Evolutionary conservation across 129 eudicot genomes (phyloP), one percentile per base, ranked within the genome.

Genomic region (Centrapalus pauciflorus): DNA sequence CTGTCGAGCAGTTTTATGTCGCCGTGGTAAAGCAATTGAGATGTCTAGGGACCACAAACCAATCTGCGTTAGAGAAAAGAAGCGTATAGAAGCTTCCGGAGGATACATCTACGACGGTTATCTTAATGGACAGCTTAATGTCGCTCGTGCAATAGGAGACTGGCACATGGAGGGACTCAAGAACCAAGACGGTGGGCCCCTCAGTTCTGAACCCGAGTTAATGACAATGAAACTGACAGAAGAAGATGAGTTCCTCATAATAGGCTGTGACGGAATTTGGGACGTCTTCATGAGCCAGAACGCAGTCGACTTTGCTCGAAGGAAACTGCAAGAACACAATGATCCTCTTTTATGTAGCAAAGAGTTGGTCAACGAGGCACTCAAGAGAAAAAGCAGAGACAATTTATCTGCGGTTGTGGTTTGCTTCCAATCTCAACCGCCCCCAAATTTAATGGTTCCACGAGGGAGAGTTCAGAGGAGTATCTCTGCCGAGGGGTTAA

Each of bases 21-120:
- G 95, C 16, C 81, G 84, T 51, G 98, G 98, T 23, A 93, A 93
- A 86, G 98, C 98, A 35, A 59, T 93, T 12, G 96, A 88, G 80
- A 88, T 93, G 96, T 93, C 98, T 6, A 73, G 85, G 78, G 98
- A 93, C 61, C 98, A 93, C 73, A 93, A 93, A 79, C 98, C 98
- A 0, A 70, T 64, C 54, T 88, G 96, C 76, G 60, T 79, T 10
- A 55, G 49, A 40, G 98, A 93, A 66, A 76, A 55, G 66, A 76
- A 49, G 78, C 98, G 96, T 6, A 93, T 93, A 17, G 98, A 85
- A 82, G 96, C 91, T 56, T 85, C 84, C 1, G 98, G 98, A 72
- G 98, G 98, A 32, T 88, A 81, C 34, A 83, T 93, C 5, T 75
- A 85, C 5, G 98, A 93, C 11, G 98, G 98, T 8, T 93, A 93